Evolutionary conservation across 352 stramenopile species (phyloP).

Genomic region (Peronospora farinosa): DNA sequence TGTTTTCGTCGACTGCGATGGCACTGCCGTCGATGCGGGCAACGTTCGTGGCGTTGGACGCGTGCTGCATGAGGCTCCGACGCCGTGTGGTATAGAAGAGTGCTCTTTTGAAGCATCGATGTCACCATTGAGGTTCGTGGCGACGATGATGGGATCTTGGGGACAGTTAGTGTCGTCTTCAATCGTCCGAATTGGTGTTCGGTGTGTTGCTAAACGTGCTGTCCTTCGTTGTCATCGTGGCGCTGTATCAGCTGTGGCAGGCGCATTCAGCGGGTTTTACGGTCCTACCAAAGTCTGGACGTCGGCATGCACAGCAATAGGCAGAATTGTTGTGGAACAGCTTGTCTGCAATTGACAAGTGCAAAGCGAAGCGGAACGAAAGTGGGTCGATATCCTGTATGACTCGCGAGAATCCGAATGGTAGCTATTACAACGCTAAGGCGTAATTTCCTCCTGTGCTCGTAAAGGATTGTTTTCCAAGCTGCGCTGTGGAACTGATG

Average conservation of each 20-base stretch:
- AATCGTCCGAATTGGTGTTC: conserved; percentile 58
- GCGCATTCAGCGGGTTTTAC: conserved; percentile 7
- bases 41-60: conserved; percentile 51
- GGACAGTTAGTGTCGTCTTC: conserved; percentile 49
- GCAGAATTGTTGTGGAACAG: background rate
- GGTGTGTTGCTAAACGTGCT: conserved; percentile 67
- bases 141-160: conserved; percentile 32
- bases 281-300: background rate
- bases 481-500: no score
- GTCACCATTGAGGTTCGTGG: conserved; percentile 30
- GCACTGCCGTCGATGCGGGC: conserved; percentile 23
- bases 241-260: conserved; percentile 57
- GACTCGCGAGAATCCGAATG: no score
- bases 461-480: no score
- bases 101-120: conserved; percentile 20
- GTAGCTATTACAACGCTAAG: no score
- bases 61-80: conserved; percentile 56
- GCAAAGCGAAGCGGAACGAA: conserved; percentile 4
- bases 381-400: no score
- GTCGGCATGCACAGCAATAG: background rate
- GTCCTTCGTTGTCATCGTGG: conserved; percentile 61
- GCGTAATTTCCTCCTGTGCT: no score
- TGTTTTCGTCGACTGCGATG: conserved; percentile 54
- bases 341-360: background rate
- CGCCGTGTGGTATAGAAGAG: conserved; percentile 26